phyloP scores from a whole-genome alignment of 1,284 basidiomycete genomes.

The Salmacisia buchloeana region DNA sequence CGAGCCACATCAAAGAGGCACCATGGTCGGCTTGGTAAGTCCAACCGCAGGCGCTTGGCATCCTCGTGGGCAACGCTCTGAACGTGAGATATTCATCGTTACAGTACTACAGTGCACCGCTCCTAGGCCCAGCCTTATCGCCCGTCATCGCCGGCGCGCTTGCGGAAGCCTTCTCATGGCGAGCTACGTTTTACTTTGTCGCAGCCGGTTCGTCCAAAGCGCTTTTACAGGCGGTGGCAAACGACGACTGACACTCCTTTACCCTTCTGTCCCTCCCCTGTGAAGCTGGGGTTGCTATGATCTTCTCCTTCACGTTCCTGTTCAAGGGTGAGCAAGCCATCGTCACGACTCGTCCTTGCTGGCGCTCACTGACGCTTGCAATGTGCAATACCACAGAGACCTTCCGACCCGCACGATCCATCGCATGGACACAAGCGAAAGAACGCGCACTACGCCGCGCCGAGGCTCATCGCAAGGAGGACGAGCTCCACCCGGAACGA shows the following conservation, averaged over 20 bases:
- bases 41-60: no score
- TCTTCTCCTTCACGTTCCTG: neutral
- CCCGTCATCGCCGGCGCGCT: slow-evolving; percentile 21
- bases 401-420: neutral
- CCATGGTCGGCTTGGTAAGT: slow-evolving; percentile 19
- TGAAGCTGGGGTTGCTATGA: neutral
- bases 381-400: neutral
- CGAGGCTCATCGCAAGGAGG: neutral
- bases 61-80: no score
- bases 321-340: neutral
- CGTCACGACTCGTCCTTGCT: no score
- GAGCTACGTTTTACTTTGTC: slow-evolving; percentile 19
- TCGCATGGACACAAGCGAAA: slow-evolving; percentile 5
- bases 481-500: neutral
- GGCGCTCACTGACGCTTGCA: no score
- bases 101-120: slow-evolving; percentile 17
- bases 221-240: neutral
- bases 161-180: slow-evolving; percentile 9
- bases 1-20: slow-evolving; percentile 15
- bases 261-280: neutral
- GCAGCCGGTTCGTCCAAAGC: neutral
- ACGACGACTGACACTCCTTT: neutral
- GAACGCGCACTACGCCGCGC: neutral
- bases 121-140: slow-evolving; percentile 17
- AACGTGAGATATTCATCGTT: no score